Percentiles rank a stretch among this genome's conserved stretches.
phyloP scores from a whole-genome alignment of 2,329 filamentous ascomycete genomes.

The Beauveria sp. region DNA sequence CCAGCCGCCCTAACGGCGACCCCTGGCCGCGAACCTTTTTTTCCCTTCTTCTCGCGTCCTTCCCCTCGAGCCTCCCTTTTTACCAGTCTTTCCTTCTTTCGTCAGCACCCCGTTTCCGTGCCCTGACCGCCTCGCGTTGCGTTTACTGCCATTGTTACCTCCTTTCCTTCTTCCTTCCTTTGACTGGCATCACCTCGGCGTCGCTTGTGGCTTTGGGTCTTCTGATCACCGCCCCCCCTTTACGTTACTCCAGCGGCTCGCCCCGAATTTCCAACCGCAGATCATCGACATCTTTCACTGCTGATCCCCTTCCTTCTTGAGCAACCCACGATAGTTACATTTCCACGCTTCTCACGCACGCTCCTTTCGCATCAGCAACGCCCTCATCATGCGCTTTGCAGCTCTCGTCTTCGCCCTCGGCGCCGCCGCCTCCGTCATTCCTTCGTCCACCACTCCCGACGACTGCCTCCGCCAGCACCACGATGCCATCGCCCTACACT shows the following conservation, averaged over 20 bases:
- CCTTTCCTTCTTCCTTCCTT: background rate
- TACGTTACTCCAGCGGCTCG: slow-evolving; percentile 8
- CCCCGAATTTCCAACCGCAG: slow-evolving; percentile 5
- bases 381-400: slow-evolving; percentile 23
- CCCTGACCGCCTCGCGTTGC: no score
- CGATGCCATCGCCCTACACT: slow-evolving; percentile 29
- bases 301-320: background rate
- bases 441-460: slow-evolving; percentile 16
- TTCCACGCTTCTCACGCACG: background rate
- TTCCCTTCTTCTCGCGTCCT: no score
- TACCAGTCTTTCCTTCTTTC: no score
- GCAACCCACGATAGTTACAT: background rate
- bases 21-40: no score
- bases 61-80: no score
- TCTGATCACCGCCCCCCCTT: background rate
- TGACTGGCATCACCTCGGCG: background rate
- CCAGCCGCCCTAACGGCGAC: no score
- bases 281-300: background rate
- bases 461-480: slow-evolving; percentile 34
- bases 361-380: background rate
- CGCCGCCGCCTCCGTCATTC: slow-evolving; percentile 23
- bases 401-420: slow-evolving; percentile 28
- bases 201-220: background rate
- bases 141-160: background rate
- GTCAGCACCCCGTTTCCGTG: no score